These are phyloP conservation scores for Rhizophagus sp. DNA, from an alignment of 192 early-diverging fungal genomes.

Conservation along the genomic window DNA sequence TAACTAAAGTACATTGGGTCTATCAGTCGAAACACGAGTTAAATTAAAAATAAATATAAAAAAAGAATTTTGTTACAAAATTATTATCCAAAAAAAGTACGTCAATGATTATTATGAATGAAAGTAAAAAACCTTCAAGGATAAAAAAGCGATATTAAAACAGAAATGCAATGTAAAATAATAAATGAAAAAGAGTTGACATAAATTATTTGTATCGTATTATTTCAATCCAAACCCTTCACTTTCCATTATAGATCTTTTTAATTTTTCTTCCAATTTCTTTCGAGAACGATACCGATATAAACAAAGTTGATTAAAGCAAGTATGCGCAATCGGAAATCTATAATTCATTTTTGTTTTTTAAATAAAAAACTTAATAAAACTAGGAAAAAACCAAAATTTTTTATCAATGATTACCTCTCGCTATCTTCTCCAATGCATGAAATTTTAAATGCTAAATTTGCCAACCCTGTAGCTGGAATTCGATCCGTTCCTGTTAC, in stretches of 20 bases:
- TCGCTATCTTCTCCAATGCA: slow-evolving; percentile 58
- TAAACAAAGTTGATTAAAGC: slow-evolving; percentile 89
- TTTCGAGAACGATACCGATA: slow-evolving; percentile 71
- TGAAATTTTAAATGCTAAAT: slow-evolving; percentile 69
- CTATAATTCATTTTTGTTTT: slow-evolving; percentile 36
- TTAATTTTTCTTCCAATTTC: slow-evolving; percentile 68
- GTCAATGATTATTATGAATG: no score
- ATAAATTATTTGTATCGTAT: not conserved
- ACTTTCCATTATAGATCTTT: slow-evolving; percentile 75
- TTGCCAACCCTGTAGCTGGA: slow-evolving; percentile 73
- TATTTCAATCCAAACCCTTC: slow-evolving; percentile 77
- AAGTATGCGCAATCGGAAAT: slow-evolving; percentile 90
- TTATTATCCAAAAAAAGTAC: no score
- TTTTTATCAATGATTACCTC: slow-evolving; percentile 33
- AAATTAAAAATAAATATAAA: no score
- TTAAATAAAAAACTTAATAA: not conserved
- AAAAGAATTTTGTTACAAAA: no score
- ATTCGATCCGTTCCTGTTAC: slow-evolving; percentile 92
- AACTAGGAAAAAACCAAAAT: no score
- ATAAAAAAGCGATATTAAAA: not conserved
- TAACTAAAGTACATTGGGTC: no score
- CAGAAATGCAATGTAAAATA: not conserved
- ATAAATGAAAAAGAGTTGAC: not conserved
- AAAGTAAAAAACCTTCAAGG: not conserved
- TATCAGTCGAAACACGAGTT: no score